Evolutionary conservation across 257 asterid genomes (phyloP).

Genomic region (Fraxinus quadrangulata): DNA sequence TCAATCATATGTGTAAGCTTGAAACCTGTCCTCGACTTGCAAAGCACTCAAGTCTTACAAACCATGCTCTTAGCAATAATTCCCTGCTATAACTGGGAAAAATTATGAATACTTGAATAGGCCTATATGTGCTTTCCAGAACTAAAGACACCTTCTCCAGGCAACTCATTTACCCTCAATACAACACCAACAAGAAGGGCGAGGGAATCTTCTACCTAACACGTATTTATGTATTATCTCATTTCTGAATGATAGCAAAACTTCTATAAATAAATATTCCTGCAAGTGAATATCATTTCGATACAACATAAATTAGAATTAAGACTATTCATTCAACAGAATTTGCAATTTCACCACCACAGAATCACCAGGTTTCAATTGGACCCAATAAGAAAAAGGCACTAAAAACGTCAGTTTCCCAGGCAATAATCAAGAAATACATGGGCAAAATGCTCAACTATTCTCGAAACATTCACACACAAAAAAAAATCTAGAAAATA

Average conservation of each 20-base stretch:
- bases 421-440: slow-evolving; percentile 4
- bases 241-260: slow-evolving; percentile 2
- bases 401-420: slow-evolving; percentile 2
- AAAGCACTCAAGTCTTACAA: neutral
- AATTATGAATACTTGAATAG: neutral
- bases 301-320: neutral
- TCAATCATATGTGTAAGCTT: neutral
- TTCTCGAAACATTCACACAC: neutral
- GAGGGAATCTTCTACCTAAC: neutral
- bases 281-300: neutral
- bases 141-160: neutral
- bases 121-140: neutral
- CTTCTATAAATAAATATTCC: neutral
- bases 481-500: neutral
- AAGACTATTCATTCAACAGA: neutral
- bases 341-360: slow-evolving; percentile 18
- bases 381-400: neutral
- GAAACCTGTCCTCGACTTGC: neutral
- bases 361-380: slow-evolving; percentile 5
- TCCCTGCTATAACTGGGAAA: neutral
- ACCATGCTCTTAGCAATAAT: neutral
- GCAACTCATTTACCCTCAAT: neutral
- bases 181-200: neutral
- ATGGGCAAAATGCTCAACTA: slow-evolving; percentile 5
- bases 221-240: slow-evolving; percentile 5